Conservation (phyloP, 2,329 filamentous ascomycete species). For the Raffaelea deltoideospora region DNA sequence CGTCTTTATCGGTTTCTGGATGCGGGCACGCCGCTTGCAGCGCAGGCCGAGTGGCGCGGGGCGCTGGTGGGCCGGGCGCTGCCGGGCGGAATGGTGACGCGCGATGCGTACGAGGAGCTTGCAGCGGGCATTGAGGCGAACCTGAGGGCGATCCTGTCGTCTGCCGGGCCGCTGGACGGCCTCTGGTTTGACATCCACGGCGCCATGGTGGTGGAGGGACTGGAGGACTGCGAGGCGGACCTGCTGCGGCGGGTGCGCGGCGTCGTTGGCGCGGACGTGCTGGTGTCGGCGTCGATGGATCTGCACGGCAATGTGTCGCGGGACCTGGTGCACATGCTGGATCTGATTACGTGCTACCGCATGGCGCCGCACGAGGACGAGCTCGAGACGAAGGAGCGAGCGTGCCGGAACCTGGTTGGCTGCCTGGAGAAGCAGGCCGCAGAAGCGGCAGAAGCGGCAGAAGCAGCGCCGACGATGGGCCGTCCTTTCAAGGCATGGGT, state of each 20-base stretch:
- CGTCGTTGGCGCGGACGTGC: constrained; percentile 27
- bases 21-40: constrained; percentile 21
- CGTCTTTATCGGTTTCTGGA: constrained; percentile 30
- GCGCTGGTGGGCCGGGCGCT: constrained; percentile 35
- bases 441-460: no score
- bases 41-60: constrained; percentile 31
- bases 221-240: constrained; percentile 32
- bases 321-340: constrained; percentile 29
- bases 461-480: constrained; percentile 2
- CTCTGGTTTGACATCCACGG: constrained; percentile 42
- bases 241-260: constrained; percentile 27
- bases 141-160: constrained; percentile 20
- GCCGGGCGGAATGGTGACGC: constrained; percentile 30
- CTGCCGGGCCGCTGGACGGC: constrained; percentile 22
- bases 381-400: constrained; percentile 32
- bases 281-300: constrained; percentile 40
- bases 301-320: constrained; percentile 38
- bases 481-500: constrained; percentile 37
- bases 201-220: constrained; percentile 35
- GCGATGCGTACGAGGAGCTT: constrained; percentile 29
- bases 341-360: constrained; percentile 37
- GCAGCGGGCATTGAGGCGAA: constrained; percentile 23
- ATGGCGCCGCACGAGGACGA: constrained; percentile 36
- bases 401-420: constrained; percentile 31
- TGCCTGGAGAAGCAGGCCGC: constrained; percentile 13